Percentiles rank a stretch among this genome's conserved stretches.
Evolutionary conservation across 2,329 filamentous ascomycete genomes (phyloP).

Genomic region (Clathrospora elynae): DNA sequence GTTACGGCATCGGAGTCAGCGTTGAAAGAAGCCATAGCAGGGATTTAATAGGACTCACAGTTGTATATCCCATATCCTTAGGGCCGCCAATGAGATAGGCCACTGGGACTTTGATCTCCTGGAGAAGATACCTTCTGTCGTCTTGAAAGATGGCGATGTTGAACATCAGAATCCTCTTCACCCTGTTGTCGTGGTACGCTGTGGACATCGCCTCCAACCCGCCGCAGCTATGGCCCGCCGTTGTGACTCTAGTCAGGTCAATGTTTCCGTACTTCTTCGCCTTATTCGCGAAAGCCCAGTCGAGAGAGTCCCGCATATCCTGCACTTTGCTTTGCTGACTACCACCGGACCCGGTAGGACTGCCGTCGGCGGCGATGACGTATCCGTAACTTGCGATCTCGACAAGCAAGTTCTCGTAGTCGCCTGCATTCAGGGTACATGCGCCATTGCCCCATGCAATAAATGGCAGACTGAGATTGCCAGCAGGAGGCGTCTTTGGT

Average conservation of each 20-base stretch:
- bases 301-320: conserved; percentile 26
- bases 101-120: conserved; percentile 29
- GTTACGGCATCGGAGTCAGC: background rate
- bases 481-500: conserved; percentile 18
- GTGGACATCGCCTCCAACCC: conserved; percentile 25
- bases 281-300: conserved; percentile 26
- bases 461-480: conserved; percentile 23
- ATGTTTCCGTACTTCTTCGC: conserved; percentile 28
- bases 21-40: background rate
- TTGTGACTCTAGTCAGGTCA: conserved; percentile 24
- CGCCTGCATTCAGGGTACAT: conserved; percentile 18
- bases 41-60: conserved; percentile 13
- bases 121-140: conserved; percentile 23
- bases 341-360: conserved; percentile 9
- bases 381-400: conserved; percentile 29
- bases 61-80: conserved; percentile 25
- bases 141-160: conserved; percentile 30
- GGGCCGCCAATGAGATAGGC: conserved; percentile 25
- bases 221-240: conserved; percentile 26
- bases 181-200: conserved; percentile 25
- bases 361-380: conserved; percentile 27
- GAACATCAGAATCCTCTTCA: conserved; percentile 27
- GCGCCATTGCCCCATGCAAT: conserved; percentile 30
- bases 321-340: conserved; percentile 26
- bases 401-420: conserved; percentile 25